Percentiles rank a stretch among this genome's conserved stretches.
These are phyloP conservation scores for Globisporangium canariense DNA, from an alignment of 352 stramenopile species.

Conservation along the genomic window DNA sequence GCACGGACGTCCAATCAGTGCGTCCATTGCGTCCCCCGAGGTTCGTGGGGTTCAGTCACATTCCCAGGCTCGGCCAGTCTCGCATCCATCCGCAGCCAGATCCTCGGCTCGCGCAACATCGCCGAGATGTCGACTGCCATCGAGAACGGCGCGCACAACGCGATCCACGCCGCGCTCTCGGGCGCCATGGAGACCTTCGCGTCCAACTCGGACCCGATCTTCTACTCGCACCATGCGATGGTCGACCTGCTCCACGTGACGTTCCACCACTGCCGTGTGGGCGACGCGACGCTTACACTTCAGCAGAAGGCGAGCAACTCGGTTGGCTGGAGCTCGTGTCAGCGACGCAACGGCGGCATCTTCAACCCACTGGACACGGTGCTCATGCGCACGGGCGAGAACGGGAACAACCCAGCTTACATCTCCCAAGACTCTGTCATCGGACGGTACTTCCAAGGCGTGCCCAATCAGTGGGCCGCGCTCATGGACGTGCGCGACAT, in stretches of 20 bases:
- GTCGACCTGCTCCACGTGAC: slow-evolving; percentile 50
- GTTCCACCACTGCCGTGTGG: slow-evolving; percentile 52
- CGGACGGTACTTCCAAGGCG: slow-evolving; percentile 51
- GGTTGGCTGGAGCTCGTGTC: slow-evolving; percentile 11
- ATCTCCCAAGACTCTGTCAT: slow-evolving; percentile 17
- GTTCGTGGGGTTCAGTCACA: no score
- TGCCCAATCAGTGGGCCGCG: slow-evolving; percentile 21
- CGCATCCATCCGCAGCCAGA: slow-evolving; percentile 33
- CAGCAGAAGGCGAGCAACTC: slow-evolving; percentile 24
- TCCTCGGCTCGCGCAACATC: slow-evolving; percentile 41
- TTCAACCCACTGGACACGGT: slow-evolving; percentile 11
- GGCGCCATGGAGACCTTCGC: slow-evolving; percentile 46
- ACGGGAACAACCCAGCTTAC: slow-evolving; percentile 19
- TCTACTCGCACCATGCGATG: slow-evolving; percentile 50
- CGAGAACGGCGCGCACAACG: slow-evolving; percentile 50
- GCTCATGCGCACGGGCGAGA: slow-evolving; percentile 24
- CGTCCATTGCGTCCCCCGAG: slow-evolving; percentile 34
- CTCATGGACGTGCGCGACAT: slow-evolving; percentile 21
- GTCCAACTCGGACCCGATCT: slow-evolving; percentile 50
- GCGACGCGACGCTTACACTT: slow-evolving; percentile 21
- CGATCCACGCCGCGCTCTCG: slow-evolving; percentile 27
- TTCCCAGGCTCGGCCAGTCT: slow-evolving; percentile 23
- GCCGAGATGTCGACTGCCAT: slow-evolving; percentile 18
- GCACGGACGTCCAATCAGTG: slow-evolving; percentile 24
- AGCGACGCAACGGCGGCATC: slow-evolving; percentile 11